A percentile compares a stretch with the other conserved stretches of the same genome.
Evolutionary conservation across 2,329 filamentous ascomycete genomes (phyloP).

Genomic region (Penicillium occitanis): DNA sequence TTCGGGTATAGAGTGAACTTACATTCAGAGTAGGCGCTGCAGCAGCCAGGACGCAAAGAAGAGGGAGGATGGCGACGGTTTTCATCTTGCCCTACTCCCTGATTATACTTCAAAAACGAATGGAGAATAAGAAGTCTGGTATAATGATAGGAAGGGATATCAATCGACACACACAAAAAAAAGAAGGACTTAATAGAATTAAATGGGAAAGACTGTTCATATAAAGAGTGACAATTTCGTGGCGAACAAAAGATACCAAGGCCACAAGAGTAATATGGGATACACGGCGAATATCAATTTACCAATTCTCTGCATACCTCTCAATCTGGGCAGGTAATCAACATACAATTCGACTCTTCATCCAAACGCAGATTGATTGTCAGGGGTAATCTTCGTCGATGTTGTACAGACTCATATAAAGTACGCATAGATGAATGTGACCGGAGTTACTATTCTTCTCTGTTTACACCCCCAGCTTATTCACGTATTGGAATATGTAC

Average conservation of each 20-base stretch:
- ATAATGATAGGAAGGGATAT: not conserved
- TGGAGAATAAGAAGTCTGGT: not conserved
- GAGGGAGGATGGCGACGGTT: not conserved
- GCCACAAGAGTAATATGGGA: no score
- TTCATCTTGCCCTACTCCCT: slow-evolving; percentile 2
- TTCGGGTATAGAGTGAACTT: not conserved
- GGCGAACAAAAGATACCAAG: not conserved
- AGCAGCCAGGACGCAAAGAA: slow-evolving; percentile 7
- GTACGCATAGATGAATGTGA: not conserved
- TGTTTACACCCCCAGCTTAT: not conserved
- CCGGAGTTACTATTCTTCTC: not conserved
- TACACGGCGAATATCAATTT: not conserved
- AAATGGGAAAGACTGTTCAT: not conserved
- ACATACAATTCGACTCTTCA: not conserved
- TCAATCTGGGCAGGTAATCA: not conserved
- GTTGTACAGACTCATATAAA: not conserved
- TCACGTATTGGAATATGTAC: no score
- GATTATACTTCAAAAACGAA: not conserved
- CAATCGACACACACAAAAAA: not conserved
- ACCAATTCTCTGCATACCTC: not conserved
- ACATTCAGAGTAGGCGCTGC: slow-evolving; percentile 10
- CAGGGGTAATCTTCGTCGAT: not conserved
- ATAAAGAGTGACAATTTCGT: not conserved
- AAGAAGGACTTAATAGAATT: not conserved
- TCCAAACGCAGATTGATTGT: not conserved